Evolutionary conservation across 2,329 filamentous ascomycete genomes (phyloP).

Genomic region (Penicillium sclerotigenum): DNA sequence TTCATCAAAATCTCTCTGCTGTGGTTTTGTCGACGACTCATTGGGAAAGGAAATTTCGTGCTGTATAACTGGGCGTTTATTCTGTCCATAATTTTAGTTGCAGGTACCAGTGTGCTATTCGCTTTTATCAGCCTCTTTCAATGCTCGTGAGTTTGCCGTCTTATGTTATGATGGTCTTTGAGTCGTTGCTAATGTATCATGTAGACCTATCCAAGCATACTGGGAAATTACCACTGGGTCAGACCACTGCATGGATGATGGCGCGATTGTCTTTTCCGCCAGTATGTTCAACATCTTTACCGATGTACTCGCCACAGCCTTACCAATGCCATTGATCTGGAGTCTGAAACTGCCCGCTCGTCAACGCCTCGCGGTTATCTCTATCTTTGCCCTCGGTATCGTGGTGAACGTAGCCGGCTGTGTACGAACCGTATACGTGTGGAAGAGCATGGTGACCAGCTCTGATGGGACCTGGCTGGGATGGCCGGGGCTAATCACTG

Average conservation of each 20-base stretch:
- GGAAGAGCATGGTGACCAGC: constrained; percentile 31
- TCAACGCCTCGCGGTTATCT: constrained; percentile 38
- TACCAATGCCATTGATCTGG: constrained; percentile 44
- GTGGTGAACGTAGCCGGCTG: constrained; percentile 37
- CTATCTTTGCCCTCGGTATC: constrained; percentile 39
- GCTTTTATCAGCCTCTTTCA: constrained; percentile 38
- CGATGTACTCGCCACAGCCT: constrained; percentile 34
- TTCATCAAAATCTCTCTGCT: constrained; percentile 40
- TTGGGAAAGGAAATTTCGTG: constrained; percentile 29
- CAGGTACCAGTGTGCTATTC: constrained; percentile 31
- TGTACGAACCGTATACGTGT: constrained; percentile 36
- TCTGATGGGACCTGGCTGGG: constrained; percentile 37
- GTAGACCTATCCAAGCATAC: constrained; percentile 34
- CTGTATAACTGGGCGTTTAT: constrained; percentile 27
- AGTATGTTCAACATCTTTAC: constrained; percentile 40
- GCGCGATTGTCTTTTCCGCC: constrained; percentile 32
- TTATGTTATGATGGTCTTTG: neutral
- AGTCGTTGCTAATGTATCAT: constrained; percentile 4
- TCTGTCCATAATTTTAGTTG: constrained; percentile 32
- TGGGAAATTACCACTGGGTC: constrained; percentile 30
- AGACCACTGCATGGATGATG: constrained; percentile 30
- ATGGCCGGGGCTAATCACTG: constrained; percentile 34
- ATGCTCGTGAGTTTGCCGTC: constrained; percentile 37
- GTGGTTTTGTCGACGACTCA: constrained; percentile 37
- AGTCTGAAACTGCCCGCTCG: constrained; percentile 35